Base-by-base conservation (phyloP, 176 grass and related monocot genomes). In the Ampelocalamus luodianensis region DNA sequence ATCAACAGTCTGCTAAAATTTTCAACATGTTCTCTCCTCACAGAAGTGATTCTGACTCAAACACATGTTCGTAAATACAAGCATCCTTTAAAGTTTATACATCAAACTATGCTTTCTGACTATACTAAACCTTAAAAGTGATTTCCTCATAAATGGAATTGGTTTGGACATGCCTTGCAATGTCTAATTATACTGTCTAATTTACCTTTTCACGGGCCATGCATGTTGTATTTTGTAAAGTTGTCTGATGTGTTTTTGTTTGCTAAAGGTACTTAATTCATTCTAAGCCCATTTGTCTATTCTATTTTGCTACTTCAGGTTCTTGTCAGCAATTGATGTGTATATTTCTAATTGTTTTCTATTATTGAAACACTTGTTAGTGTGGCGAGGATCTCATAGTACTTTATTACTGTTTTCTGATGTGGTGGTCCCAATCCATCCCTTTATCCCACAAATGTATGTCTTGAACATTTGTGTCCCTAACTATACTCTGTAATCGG, bases 151-250 rank as follows among this genome's bases (percentile, higher is more conserved):
- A 54, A 87, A 66, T 85, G 1, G 20, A 61, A 68, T 77, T 67
- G 50, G 6, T 79, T 51, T 84, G 60, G 29, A 68, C 38, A 60
- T 74, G 11, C 17, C 56, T 77, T 65, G 40, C 59, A 82, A 51
- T 56, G 27, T 59, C 82, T 88, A 79, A 83, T 14, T 17, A 26
- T 61, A 76, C 42, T 55, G 50, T 17, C 37, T 38, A 78, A 36
- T 26, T 16, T 12, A 74, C 79, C 20, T 85, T 71, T 88, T 78
- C 87, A 97, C 92, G 88, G 90, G 88, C 11, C 79, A 88, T 48
- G 43, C 88, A 50, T 97, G 95, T 71, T 93, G 54, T 72, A 92
- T 97, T 72, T 77, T 97, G 43, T 97, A 62, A 94, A 77, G 71
- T 67, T 71, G 22, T 77, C 63, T 80, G 67, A 45, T 79, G 65